Base-by-base conservation (phyloP, 305 asterid genomes). In the Solanum aculeatissimum region DNA sequence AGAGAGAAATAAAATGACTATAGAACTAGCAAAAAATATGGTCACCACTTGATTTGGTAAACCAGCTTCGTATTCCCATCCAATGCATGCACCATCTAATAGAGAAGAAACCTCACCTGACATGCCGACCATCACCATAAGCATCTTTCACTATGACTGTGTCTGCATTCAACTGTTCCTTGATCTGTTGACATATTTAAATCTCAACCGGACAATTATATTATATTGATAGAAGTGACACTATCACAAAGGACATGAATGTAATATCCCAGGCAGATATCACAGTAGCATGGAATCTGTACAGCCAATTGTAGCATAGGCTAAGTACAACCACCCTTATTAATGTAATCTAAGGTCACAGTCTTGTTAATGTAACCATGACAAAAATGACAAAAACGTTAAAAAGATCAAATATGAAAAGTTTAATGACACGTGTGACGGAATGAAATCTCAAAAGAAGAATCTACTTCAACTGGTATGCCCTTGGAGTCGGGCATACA, bases 101-200 rank as follows among this genome's bases (percentile, higher is more conserved):
- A 47, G 47, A 25, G 66, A 21, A 78, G 78, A 62, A 83, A 79
- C 54, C 87, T 88, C 85, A 96, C 99, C 98, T 92, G 45, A 97
- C 97, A 90, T 97, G 99, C 68, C 99, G 98, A 86, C 99, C 99
- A 87, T 97, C 99, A 63, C 99, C 98, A 78, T 89, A 90, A 18
- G 97, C 93, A 90, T 97, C 99, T 89, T 88, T 92, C 84, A 97
- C 98, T 15, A 87, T 29, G 13, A 97, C 99, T 6, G 92, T 90
- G 32, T 94, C 99, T 49, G 99, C 99, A 86, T 85, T 89, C 79
- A 97, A 87, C 11, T 92, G 91, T 57, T 97, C 98, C 93, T 95
- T 93, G 91, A 97, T 97, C 99, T 97, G 88, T 86, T 55, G 55
- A 55, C 86, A 88, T 80, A 60, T 85, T 78, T 83, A 68, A 78